Evolutionary conservation across 257 asterid genomes (phyloP).

Genomic region (Coffea eugenioides): DNA sequence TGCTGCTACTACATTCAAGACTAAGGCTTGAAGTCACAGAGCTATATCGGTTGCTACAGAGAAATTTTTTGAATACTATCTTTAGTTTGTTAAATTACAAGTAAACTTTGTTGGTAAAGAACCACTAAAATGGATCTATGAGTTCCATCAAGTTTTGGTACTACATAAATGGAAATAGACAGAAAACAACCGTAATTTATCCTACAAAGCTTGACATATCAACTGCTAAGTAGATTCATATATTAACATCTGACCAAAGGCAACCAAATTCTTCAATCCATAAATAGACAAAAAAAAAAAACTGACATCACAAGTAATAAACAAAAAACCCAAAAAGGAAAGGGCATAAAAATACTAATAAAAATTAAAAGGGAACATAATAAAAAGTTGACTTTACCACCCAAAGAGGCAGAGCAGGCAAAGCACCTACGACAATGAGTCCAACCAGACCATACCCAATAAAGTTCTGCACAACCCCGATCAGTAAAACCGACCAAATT

Average conservation of each 20-base stretch:
- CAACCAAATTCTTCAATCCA: background rate
- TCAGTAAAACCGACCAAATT: constrained; percentile 61
- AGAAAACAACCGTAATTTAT: background rate
- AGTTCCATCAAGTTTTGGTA: background rate
- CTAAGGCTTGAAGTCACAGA: background rate
- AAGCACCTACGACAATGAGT: constrained; percentile 56
- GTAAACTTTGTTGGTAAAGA: background rate
- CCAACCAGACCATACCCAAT: constrained; percentile 84
- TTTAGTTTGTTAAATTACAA: background rate
- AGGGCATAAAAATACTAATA: background rate
- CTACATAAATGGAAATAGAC: background rate
- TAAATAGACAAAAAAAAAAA: background rate
- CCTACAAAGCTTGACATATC: background rate
- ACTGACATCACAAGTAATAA: background rate
- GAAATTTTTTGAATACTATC: background rate
- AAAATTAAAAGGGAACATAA: background rate
- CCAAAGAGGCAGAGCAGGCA: constrained; percentile 73
- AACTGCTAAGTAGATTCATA: background rate
- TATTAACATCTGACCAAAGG: background rate
- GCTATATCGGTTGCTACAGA: no score
- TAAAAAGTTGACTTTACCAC: constrained; percentile 51
- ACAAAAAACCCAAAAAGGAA: constrained; percentile 6
- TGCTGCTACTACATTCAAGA: background rate
- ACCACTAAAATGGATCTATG: background rate
- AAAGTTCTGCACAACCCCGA: constrained; percentile 78